phyloP scores from a whole-genome alignment of 2,329 filamentous ascomycete species.

The Pyricularia grisea region DNA sequence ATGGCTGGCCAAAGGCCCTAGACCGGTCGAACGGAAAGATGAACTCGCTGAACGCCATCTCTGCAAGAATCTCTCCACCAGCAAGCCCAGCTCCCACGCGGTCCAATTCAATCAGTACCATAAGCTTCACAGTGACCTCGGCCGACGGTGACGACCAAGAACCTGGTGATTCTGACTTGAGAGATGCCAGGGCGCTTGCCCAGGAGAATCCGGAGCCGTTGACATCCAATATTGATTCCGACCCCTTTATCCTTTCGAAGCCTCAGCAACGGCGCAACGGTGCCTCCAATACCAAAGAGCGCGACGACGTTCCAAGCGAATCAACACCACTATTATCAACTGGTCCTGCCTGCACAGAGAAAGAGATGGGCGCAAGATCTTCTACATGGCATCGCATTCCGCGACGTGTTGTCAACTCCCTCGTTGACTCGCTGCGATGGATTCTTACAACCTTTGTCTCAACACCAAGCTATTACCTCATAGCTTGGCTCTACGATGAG shows the following conservation, averaged over 20 bases:
- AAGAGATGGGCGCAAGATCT: constrained; percentile 25
- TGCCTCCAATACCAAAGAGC: background rate
- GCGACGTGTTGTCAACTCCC: constrained; percentile 58
- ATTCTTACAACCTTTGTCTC: constrained; percentile 64
- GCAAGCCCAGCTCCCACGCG: constrained; percentile 46
- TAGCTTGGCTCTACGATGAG: constrained; percentile 75
- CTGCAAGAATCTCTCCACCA: constrained; percentile 64
- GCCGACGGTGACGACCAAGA: constrained; percentile 21
- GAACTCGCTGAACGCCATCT: constrained; percentile 96
- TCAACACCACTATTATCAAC: constrained; percentile 56
- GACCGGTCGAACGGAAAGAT: constrained; percentile 47
- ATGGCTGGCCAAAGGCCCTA: constrained; percentile 42
- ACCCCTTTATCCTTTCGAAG: background rate
- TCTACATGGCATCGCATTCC: constrained; percentile 49
- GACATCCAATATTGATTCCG: background rate
- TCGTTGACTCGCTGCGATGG: constrained; percentile 70
- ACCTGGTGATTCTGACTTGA: background rate
- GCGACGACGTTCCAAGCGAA: constrained; percentile 25
- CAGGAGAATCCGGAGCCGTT: background rate
- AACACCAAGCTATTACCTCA: constrained; percentile 71
- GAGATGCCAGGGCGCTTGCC: background rate
- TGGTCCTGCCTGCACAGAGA: constrained; percentile 13
- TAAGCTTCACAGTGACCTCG: constrained; percentile 36
- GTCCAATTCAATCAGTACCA: constrained; percentile 49
- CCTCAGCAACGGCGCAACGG: background rate